These are phyloP conservation scores for Mesembryanthemum crystallinum DNA, from an alignment of 148 eudicot species.

Conservation along the genomic window DNA sequence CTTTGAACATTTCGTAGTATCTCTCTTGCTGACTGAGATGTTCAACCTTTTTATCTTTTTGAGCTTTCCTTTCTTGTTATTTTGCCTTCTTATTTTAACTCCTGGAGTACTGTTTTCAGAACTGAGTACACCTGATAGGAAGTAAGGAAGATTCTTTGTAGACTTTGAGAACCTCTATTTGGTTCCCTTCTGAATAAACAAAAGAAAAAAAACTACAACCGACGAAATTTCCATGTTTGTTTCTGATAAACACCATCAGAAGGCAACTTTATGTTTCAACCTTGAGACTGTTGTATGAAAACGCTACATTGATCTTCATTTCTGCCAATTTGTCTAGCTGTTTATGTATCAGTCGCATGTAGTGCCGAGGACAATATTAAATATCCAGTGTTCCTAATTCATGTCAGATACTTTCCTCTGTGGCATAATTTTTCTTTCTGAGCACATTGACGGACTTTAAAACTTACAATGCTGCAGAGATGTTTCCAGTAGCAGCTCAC, in stretches of 20 bases:
- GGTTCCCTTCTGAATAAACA: background rate
- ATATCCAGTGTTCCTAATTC: background rate
- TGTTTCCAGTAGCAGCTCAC: constrained; percentile 32
- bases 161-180: background rate
- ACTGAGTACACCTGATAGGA: background rate
- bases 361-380: background rate
- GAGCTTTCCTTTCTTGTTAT: background rate
- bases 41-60: background rate
- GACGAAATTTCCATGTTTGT: background rate
- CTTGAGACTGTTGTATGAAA: background rate
- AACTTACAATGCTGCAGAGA: constrained; percentile 38
- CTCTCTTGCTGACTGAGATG: background rate
- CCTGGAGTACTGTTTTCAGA: background rate
- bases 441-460: constrained; percentile 8
- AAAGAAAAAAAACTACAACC: background rate
- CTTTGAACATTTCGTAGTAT: background rate
- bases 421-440: background rate
- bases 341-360: background rate
- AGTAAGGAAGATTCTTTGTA: background rate
- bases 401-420: background rate
- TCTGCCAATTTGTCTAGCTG: background rate
- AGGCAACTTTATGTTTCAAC: background rate
- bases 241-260: background rate
- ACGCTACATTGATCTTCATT: background rate
- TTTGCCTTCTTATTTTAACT: background rate